Evolutionary conservation across 2,329 filamentous ascomycete genomes (phyloP), one percentile per base, ranked within the genome.

Genomic region (Amesomyces nigricolor): DNA sequence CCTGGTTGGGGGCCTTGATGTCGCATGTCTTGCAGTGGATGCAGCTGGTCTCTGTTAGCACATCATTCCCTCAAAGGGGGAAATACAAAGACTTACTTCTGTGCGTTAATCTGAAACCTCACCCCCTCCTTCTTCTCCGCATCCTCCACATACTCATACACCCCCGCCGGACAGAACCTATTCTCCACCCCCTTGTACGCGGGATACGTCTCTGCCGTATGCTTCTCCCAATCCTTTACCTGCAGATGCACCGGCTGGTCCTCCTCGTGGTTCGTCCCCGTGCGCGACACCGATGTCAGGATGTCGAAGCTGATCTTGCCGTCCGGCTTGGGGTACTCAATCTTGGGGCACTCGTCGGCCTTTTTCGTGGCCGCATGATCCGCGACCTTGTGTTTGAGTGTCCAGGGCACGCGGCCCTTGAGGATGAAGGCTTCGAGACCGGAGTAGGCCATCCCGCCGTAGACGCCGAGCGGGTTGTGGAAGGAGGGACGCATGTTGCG

Each of bases 1-100:
- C 94, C 75, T 99, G 94, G 60, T 86, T 83, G 7, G 94, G 94
- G 14, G 90, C 92, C 76, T 99, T 99, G 76, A 99, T 99, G 72
- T 99, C 94, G 71, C 94, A 99, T 13, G 94, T 99, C 81, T 99
- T 99, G 80, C 94, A 99, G 74, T 99, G 94, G 62, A 99, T 95
- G 71, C 94, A 99, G 74, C 91, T 96, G 64, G 40, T 10, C 49
- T 1, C 48, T 67, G 74, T 61, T 46, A 60, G 51, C 37, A 40
- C n/a, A 14, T 37, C 17, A 32, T 9, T 1, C 3, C 22, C 5
- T n/a, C 11, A 5, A 14, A 39, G 8, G 30, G 51, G 13, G 17
- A 52, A 45, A 16, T 45, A 47, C 16, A 47, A 37, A 37, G 35
- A 84, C 89, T 83, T 78, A 95, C 90, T 96, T 97, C 72, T 97